Evolutionary conservation across 441 rosid species (phyloP).

Genomic region (Kokia cookei): DNA sequence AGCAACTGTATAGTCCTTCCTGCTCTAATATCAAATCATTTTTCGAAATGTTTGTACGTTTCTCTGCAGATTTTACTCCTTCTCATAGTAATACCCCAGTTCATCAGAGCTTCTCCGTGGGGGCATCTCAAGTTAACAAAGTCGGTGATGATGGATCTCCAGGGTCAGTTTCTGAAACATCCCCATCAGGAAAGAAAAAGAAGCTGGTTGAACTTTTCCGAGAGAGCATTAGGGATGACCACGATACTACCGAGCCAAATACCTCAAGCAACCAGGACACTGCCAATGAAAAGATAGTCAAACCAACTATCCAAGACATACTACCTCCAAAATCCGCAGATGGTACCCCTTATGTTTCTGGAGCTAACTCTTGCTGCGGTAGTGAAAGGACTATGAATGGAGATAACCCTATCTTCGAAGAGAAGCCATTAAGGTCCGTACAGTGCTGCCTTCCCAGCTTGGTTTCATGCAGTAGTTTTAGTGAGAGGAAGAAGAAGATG

Average conservation of each 20-base stretch:
- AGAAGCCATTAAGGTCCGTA: slow-evolving; percentile 33
- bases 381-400: slow-evolving; percentile 44
- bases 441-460: slow-evolving; percentile 68
- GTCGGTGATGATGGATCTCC: slow-evolving; percentile 24
- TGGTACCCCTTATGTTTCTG: slow-evolving; percentile 46
- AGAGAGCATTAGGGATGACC: slow-evolving; percentile 47
- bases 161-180: slow-evolving; percentile 30
- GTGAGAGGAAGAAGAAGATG: slow-evolving; percentile 67
- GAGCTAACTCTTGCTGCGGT: slow-evolving; percentile 35
- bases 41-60: not conserved
- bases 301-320: slow-evolving; percentile 18
- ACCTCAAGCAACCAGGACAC: slow-evolving; percentile 3
- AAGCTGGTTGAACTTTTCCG: slow-evolving; percentile 70
- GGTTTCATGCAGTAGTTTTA: slow-evolving; percentile 47
- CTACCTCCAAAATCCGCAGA: slow-evolving; percentile 23
- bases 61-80: slow-evolving; percentile 77
- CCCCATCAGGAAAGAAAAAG: slow-evolving; percentile 53
- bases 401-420: slow-evolving; percentile 27
- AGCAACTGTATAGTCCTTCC: too few species aligned
- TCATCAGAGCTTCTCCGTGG: slow-evolving; percentile 42
- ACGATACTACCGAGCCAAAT: slow-evolving; percentile 6
- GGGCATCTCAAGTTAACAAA: slow-evolving; percentile 37
- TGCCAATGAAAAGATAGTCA: slow-evolving; percentile 14
- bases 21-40: too few species aligned
- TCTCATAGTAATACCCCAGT: slow-evolving; percentile 50